A percentile compares a stretch with the other conserved stretches of the same genome.
Evolutionary conservation across 106 monocot species (phyloP).

Genomic region (Alisma plantagoaquatica): DNA sequence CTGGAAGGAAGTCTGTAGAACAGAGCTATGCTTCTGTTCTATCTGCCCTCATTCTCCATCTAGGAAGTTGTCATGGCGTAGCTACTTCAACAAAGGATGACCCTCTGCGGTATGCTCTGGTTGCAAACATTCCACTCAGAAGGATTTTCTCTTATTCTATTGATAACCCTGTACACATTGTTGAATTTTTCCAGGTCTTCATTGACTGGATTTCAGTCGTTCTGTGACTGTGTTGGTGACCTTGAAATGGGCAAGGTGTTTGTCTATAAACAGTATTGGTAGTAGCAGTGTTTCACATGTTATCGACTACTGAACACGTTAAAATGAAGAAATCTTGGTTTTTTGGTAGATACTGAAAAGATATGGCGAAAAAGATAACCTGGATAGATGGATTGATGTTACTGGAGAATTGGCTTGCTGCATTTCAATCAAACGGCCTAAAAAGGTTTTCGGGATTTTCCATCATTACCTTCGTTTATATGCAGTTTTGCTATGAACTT

Average conservation of each 20-base stretch:
- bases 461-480: too few species aligned
- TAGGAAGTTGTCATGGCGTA: constrained; percentile 80
- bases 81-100: constrained; percentile 41
- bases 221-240: constrained; percentile 98
- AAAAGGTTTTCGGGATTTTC: constrained; percentile 82
- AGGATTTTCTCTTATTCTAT: not conserved
- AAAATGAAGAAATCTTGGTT: too few species aligned
- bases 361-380: constrained; percentile 60
- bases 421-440: constrained; percentile 85
- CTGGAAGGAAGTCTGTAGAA: constrained; percentile 89
- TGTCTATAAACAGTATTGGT: too few species aligned
- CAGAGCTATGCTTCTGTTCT: constrained; percentile 85
- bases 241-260: constrained; percentile 96
- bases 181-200: constrained; percentile 36
- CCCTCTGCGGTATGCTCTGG: constrained; percentile 40
- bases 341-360: constrained; percentile 70
- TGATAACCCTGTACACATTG: not conserved
- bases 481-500: too few species aligned
- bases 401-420: constrained; percentile 77
- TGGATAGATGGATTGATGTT: constrained; percentile 67
- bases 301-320: too few species aligned
- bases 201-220: constrained; percentile 82
- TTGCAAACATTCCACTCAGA: not conserved
- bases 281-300: too few species aligned
- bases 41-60: constrained; percentile 70